Evolutionary conservation across 2,329 filamentous ascomycete genomes (phyloP), one percentile per base, ranked within the genome.

Genomic region (Rachicladosporium sp.): DNA sequence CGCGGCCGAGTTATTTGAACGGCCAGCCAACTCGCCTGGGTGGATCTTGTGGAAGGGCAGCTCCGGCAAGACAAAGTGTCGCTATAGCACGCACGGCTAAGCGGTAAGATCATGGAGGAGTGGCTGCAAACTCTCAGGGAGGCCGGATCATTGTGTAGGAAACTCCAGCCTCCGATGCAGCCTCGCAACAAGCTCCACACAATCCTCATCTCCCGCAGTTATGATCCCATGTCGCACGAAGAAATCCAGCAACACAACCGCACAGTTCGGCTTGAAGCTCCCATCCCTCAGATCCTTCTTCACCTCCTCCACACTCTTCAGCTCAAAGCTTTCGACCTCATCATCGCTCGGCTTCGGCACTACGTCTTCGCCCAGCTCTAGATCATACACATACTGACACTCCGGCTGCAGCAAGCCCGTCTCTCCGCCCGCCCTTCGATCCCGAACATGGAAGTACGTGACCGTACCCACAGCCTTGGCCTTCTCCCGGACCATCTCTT

Each of bases 181-280:
- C 56, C 84, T 75, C 43, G 70, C 68, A 45, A 76, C 67, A 51
- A 96, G 87, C 62, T 87, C 79, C 46, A 81, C 69, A 55, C 81
- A 87, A 53, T 89, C 67, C 36, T 73, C 71, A 64, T 96, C 88
- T 51, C 83, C 82, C 33, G 67, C 61, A 6, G 80, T 93, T 55
- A 95, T 56, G 45, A 94, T 75, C 1, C 84, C 82, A 61, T 87
- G 84, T 38, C 89, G 74, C 49, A 93, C 70, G 57, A 98, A 83
- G 65, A 96, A 98, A 59, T 96, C 87, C 34, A 95, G 63, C 57
- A 91, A 65, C 35, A 93, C 75, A 42, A 91, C 59, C 10, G 83
- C 81, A 61, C 88, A 95, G 59, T 96, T 96, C 2, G 88, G 82
- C 68, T 98, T 98, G 68, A 89, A 98, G 50, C 80, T 74, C 10